Conservation (phyloP, 768 basidiomycete genomes). For the Asterophora lycoperdoides region DNA sequence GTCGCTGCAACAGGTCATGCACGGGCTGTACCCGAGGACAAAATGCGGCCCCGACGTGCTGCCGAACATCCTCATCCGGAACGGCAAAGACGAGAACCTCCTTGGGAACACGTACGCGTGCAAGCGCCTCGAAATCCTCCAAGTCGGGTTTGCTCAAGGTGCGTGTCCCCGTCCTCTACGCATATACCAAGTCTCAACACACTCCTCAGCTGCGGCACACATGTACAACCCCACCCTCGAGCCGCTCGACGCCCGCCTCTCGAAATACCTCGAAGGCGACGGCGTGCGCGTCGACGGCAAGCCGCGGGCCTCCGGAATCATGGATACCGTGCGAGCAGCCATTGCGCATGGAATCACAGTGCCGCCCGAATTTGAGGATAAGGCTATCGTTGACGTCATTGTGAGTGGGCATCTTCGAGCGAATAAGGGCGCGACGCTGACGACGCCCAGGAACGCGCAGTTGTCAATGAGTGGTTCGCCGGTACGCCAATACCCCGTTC, state of each 20-base stretch:
- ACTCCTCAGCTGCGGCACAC: slow-evolving; percentile 52
- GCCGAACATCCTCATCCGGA: slow-evolving; percentile 59
- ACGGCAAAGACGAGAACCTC: slow-evolving; percentile 67
- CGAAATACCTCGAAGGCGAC: slow-evolving; percentile 62
- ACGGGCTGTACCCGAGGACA: slow-evolving; percentile 61
- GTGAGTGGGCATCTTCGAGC: slow-evolving; percentile 30
- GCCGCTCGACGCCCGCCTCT: slow-evolving; percentile 59
- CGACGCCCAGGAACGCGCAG: slow-evolving; percentile 55
- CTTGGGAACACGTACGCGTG: slow-evolving; percentile 67
- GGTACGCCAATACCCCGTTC: slow-evolving; percentile 28
- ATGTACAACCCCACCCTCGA: slow-evolving; percentile 60
- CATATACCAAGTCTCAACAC: background rate
- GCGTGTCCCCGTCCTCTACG: background rate
- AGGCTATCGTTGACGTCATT: slow-evolving; percentile 51
- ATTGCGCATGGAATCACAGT: slow-evolving; percentile 67
- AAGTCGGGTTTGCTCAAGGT: slow-evolving; percentile 64
- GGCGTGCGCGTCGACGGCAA: slow-evolving; percentile 72
- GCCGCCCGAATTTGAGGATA: slow-evolving; percentile 70
- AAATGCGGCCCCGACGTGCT: slow-evolving; percentile 42
- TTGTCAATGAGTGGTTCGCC: slow-evolving; percentile 77
- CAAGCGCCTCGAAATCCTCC: slow-evolving; percentile 59
- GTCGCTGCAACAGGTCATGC: slow-evolving; percentile 67
- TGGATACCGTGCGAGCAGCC: slow-evolving; percentile 72
- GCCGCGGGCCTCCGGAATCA: slow-evolving; percentile 69
- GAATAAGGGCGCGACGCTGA: background rate